Base-by-base conservation (phyloP, 257 asterid species). In the Solanum dulcamara region DNA sequence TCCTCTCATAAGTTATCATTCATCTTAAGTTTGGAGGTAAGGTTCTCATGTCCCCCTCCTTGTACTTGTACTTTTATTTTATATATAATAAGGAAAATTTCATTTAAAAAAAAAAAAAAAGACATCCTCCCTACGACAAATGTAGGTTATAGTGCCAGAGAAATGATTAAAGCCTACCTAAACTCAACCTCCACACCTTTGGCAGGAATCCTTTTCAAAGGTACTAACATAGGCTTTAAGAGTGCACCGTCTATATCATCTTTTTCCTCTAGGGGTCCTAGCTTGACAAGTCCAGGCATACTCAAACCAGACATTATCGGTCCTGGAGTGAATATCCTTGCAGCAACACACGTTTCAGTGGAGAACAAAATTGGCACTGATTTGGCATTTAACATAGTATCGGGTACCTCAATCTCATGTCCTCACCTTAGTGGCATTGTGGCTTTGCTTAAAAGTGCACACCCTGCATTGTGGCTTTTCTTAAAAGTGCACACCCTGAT, bases 211-310 rank as follows among this genome's bases (percentile, higher is more conserved):
- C 3, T 28, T 2, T 88, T 88, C 86, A n/a, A 81, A 66, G 92
- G 93, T 4, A 90, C 88, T 0, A 20, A 10, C 10, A 83, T 83
- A 0, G 89, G 90, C 32, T 88, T 83, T 8, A 22, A 57, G n/a
- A 22, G 1, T 0, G 86, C 90, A 32, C 93, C 93, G 0, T 3
- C 20, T 0, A 88, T 90, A 0, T 72, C 90, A 0, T 50, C 30
- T 0, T 91, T 91, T 55, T 90, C 92, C 12, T 91, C 92, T 1
- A 59, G 92, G 22, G 92, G 92, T 0, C 92, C 92, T 0, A 87
- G 30, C 57, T 3, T 1, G 7, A 82, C 79, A 0, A 87, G 90
- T 66, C 91, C 89, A 0, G 86, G 90, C 4, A 85, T 89, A 30
- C 4, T 87, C 15, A 91, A 89, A 30, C 93, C 89, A 7, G 92